phyloP scores from a whole-genome alignment of 768 basidiomycete species.

The Cyclocybe cylindracea region DNA sequence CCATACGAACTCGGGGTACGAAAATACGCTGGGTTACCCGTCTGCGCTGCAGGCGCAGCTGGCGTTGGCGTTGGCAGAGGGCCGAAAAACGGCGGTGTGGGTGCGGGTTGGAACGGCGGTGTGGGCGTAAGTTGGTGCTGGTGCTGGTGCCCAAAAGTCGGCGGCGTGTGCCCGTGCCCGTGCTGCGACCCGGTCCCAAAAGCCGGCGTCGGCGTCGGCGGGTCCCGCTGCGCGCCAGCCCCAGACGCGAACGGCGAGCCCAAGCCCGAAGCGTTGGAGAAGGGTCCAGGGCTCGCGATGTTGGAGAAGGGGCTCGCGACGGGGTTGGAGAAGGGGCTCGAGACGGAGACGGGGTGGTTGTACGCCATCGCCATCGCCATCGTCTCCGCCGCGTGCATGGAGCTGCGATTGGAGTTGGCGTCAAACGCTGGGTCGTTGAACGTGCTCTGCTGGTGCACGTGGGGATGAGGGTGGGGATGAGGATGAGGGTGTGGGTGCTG shows the following conservation, averaged over 20 bases:
- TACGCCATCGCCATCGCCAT: too few species aligned
- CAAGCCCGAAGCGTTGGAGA: conserved; percentile 25
- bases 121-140: conserved; percentile 22
- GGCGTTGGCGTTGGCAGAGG: conserved; percentile 7
- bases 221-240: too few species aligned
- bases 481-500: neutral
- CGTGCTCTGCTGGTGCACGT: conserved; percentile 8
- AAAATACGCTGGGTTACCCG: conserved; percentile 19
- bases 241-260: conserved; percentile 30
- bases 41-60: neutral
- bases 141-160: conserved; percentile 24
- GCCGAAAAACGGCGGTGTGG: conserved; percentile 27
- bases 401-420: too few species aligned
- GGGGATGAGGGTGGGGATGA: too few species aligned
- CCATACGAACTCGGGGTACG: conserved; percentile 11
- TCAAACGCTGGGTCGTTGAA: conserved; percentile 8
- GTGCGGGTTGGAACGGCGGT: conserved; percentile 12
- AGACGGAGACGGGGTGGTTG: too few species aligned
- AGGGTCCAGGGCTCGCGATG: conserved; percentile 29
- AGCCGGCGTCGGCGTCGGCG: too few species aligned
- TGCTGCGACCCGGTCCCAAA: too few species aligned
- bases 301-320: too few species aligned
- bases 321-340: too few species aligned
- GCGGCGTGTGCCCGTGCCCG: too few species aligned
- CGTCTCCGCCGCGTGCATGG: too few species aligned